Evolutionary conservation across 2,329 filamentous ascomycete genomes (phyloP), one percentile per base, ranked within the genome.

Genomic region (Colletotrichum spinosum): DNA sequence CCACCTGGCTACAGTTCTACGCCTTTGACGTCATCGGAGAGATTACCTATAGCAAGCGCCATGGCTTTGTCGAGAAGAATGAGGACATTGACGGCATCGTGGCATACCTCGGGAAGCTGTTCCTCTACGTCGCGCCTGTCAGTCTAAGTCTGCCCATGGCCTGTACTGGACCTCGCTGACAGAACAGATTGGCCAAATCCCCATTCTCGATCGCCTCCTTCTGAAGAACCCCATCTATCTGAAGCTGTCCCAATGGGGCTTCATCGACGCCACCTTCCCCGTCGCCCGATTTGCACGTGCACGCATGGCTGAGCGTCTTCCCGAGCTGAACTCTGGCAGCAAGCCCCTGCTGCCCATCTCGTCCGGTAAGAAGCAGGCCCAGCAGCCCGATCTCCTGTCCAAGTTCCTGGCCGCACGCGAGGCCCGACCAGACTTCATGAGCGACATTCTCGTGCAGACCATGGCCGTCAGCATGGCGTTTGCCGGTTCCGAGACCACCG

Each of bases 1-100:
- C 88, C 2, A 81, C 83, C 62, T 94, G 92, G 92, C 79, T 94
- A 62, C 92, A 94, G 72, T 94, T 89, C 73, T 94, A 92, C 70
- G 92, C 92, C 0, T 94, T 94, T 71, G 92, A 94, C 72, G 91
- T 94, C 12, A 93, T 93, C 67, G 91, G 91, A 6, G 89, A 92
- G 67, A 86, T 94, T 71, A 93, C 91, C 0, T 94, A 92, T 78
- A 89, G 87, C 74, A 92, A 92, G 74, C 83, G 90, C 0, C 85
- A 93, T 63, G 92, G 92, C 0, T 94, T 94, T 69, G 78, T 94
- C 2, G 91, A 94, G 75, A 84, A 86, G 72, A 90, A 92, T 55
- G 84, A 89, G 72, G 92, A 94, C 68, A 87, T 94, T 11, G 90
- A 92, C 67, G 90, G 90, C 0, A 93, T 94, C 55, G 85, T 94